Evolutionary conservation across 2,329 filamentous ascomycete species (phyloP).

Genomic region (Aspergillus melleus): DNA sequence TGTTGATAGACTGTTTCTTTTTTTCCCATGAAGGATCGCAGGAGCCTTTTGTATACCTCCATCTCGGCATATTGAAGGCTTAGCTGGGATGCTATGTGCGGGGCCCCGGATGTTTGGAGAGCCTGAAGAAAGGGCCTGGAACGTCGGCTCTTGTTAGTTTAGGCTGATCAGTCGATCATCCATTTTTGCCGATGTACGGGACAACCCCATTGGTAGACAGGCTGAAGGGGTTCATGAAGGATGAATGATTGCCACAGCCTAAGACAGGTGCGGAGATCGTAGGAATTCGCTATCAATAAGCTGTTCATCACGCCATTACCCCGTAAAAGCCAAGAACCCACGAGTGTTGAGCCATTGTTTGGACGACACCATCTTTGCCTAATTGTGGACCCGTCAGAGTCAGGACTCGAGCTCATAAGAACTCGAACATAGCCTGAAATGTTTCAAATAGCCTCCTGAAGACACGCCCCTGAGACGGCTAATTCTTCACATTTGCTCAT

Average conservation of each 20-base stretch:
- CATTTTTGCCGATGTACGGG: not conserved
- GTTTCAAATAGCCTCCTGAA: not conserved
- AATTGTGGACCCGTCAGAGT: not conserved
- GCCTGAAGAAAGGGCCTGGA: not conserved
- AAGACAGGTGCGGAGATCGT: not conserved
- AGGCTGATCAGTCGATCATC: slow-evolving; percentile 11
- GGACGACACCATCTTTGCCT: not conserved
- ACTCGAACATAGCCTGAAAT: not conserved
- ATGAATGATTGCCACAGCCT: not conserved
- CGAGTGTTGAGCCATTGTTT: not conserved
- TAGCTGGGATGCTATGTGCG: not conserved
- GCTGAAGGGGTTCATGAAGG: not conserved
- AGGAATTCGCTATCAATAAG: not conserved
- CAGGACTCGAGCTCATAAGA: not conserved
- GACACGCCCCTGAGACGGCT: not conserved
- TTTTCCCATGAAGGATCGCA: not conserved
- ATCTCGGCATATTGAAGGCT: not conserved
- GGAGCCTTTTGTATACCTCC: not conserved
- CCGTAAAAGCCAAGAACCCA: not conserved
- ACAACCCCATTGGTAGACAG: not conserved
- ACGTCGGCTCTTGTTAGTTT: not conserved
- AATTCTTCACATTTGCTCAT: not conserved
- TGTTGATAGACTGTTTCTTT: not conserved
- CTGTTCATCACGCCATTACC: not conserved
- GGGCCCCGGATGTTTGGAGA: not conserved